Base-by-base conservation (phyloP, 306 rosid genomes). In the Ochetophila trinervis region DNA sequence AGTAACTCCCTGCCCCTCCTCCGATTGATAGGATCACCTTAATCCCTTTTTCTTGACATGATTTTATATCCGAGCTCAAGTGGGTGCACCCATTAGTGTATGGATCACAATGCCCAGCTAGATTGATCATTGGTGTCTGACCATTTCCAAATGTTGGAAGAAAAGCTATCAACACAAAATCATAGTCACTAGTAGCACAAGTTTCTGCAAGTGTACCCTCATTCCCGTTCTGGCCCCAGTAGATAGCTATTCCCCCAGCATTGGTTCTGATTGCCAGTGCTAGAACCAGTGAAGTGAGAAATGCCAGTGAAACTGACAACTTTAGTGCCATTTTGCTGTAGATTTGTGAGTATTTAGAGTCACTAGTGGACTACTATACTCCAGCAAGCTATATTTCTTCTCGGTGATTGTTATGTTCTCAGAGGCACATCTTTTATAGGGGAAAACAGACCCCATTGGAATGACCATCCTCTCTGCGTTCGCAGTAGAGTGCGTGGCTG, bases 21-120 rank as follows among this genome's bases (percentile, higher is more conserved):
- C 78, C 72, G 18, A 73, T 18, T 0, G 78, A 66, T 12, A 73
- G 72, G 11, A 73, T 8, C 0, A 65, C 47, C 44, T 52, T 51
- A 34, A 66, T 40, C 30, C 78, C 78, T 10, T 8, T 21, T 7
- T 34, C 62, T 73, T 73, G 78, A 14, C 78, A 73, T 12, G 67
- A 36, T 30, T 34, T 52, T 4, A 73, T 66, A 7, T 73, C 62
- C 6, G 57, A 16, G 37, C 51, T 42, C 8, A 73, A 53, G 19
- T 42, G 27, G 0, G 57, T 20, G 67, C 72, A 66, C 1, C 63
- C 67, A 67, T 2, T 14, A 4, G 14, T 30, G 27, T n/a, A 14
- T 53, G 72, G 55, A 15, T 42, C 36, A 13, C 68, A 74, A 24
- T 66, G 32, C 7, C 19, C 20, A 12, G 20, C 20, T 50, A 50